Evolutionary conservation across 495 filamentous ascomycete species (phyloP), one percentile per base, ranked within the genome.

Genomic region (Tuber brumale): DNA sequence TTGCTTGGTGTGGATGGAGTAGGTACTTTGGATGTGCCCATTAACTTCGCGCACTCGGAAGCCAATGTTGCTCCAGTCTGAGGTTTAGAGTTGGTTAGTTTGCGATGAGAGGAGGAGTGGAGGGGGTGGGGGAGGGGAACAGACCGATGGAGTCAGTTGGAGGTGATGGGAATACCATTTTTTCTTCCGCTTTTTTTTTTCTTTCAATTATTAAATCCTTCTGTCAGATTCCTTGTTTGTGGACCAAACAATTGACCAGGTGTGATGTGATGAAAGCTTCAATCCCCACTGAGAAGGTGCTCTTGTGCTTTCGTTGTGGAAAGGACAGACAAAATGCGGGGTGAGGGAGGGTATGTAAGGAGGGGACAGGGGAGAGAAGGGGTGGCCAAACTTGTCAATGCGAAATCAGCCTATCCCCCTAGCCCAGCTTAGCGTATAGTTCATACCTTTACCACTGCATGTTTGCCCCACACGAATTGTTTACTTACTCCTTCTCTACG

Each of bases 1-100:
- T 87, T 90, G 82, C 31, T 88, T 89, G n/a, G 89, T 90, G 76
- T 89, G 87, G 75, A 88, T 84, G 74, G 87, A 90, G 86, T 91
- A 94, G 84, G 90, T 89, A 41, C 88, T 91, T 83, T 93, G 91
- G 83, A 93, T 87, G 80, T 94, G 92, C 80, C 92, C 91, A 82
- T 93, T 93, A 73, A 93, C 92, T 88, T 97, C 94, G 70, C 94
- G 92, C 74, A 97, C 90, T 82, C 89, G 89, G 86, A 98, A 98
- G 75, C 95, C 95, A 69, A 98, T 88, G 83, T 97, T 90, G 80
- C 86, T 87, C 95, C 95, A 97, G 88, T 97, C 94, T 87, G 84
- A 79, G 27, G 12, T 14, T 31, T 51, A 69, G 71, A 23, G 66
- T 75, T 41, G 66, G 72, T 74, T 48, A 69, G 37, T 23, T 69